Percentiles rank a stretch among this genome's conserved stretches.
Evolutionary conservation across 306 rosid species (phyloP).

Genomic region (Quercus variabilis): DNA sequence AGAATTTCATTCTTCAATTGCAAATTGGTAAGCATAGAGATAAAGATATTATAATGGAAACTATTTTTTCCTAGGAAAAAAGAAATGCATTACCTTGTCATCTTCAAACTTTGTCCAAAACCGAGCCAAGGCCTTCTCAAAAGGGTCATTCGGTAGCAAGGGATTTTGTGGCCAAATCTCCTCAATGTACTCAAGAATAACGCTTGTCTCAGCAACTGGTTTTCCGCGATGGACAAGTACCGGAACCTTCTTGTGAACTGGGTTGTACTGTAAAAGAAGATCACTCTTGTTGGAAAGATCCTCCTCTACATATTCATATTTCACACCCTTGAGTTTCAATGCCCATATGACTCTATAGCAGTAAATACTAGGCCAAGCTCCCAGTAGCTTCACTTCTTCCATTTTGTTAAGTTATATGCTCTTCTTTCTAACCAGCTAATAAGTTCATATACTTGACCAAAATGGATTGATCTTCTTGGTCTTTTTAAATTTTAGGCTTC

Average conservation of each 20-base stretch:
- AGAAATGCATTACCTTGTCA: conserved; percentile 28
- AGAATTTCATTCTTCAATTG: neutral
- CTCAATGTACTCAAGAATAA: conserved; percentile 49
- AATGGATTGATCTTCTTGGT: neutral
- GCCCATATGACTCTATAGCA: conserved; percentile 47
- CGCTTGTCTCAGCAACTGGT: conserved; percentile 35
- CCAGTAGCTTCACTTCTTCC: conserved; percentile 21
- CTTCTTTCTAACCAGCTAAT: neutral
- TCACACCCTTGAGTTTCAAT: conserved; percentile 39
- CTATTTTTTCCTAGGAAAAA: no score
- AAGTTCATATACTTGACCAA: neutral
- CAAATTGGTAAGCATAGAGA: no score
- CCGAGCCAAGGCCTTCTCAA: conserved; percentile 28
- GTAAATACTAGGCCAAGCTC: neutral
- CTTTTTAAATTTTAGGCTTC: neutral
- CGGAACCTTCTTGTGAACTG: conserved; percentile 43
- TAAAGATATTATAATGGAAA: no score
- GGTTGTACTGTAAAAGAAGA: conserved; percentile 38
- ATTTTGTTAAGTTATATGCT: neutral
- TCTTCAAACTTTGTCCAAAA: conserved; percentile 27
- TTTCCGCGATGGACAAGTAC: conserved; percentile 48
- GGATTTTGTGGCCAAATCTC: conserved; percentile 39
- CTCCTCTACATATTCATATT: conserved; percentile 42
- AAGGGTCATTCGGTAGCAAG: conserved; percentile 24
- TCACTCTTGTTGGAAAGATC: conserved; percentile 39